Evolutionary conservation across 2,329 filamentous ascomycete species (phyloP).

Genomic region (Macrophomina tecta): DNA sequence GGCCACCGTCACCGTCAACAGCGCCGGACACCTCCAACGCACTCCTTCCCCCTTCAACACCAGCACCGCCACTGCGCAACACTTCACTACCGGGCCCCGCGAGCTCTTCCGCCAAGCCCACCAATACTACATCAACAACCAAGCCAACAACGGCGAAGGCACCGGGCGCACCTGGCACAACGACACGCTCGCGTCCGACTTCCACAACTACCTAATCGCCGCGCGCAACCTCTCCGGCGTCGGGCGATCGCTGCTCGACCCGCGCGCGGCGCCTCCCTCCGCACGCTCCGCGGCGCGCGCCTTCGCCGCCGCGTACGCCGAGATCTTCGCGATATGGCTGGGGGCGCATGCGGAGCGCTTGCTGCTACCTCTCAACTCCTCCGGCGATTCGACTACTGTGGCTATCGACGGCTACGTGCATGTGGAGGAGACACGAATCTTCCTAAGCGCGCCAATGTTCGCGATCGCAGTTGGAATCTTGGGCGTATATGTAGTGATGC

Average conservation of each 20-base stretch:
- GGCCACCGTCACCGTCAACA: too few relatives aligned
- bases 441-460: conserved; percentile 57
- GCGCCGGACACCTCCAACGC: too few relatives aligned
- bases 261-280: too few relatives aligned
- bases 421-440: conserved; percentile 50
- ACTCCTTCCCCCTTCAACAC: not conserved
- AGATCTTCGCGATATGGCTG: conserved; percentile 53
- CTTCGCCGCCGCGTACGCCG: conserved; percentile 42
- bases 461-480: conserved; percentile 54
- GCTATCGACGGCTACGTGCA: conserved; percentile 25
- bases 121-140: too few relatives aligned
- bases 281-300: conserved; percentile 28
- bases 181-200: conserved; percentile 52
- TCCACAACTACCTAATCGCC: conserved; percentile 55
- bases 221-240: conserved; percentile 22
- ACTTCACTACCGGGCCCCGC: conserved; percentile 36
- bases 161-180: conserved; percentile 53
- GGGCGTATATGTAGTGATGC: conserved; percentile 50
- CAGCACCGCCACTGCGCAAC: not conserved
- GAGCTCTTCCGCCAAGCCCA: conserved; percentile 38
- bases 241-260: conserved; percentile 32
- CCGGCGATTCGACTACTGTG: not conserved
- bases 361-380: conserved; percentile 37
- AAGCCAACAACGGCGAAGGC: not conserved
- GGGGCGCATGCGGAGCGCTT: conserved; percentile 49